Base-by-base conservation (phyloP, 2,329 filamentous ascomycete genomes). In the Xylariomycetidae sp. region DNA sequence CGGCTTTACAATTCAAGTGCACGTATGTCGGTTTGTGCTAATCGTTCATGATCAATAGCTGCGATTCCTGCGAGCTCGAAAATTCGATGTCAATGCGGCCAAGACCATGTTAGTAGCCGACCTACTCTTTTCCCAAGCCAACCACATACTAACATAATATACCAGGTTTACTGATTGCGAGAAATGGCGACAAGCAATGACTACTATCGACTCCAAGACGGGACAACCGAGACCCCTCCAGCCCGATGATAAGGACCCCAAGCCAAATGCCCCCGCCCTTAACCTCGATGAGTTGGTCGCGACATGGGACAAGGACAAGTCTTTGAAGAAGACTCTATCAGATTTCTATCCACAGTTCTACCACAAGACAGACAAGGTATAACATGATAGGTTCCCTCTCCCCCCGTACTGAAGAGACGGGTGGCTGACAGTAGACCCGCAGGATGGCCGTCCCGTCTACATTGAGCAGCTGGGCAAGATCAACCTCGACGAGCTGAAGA, bases 331-430 rank as follows among this genome's bases (percentile, higher is more conserved):
- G 35, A 62, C 90, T 58, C 77, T 98, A 38, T 86, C 86, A 64
- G 71, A 90, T 65, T 95, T 85, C 73, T 98, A 98, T 68, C 88
- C 88, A 30, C 92, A 98, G 68, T 98, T 92, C 72, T 98, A 98
- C 71, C 92, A 98, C 77, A 96, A 96, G 72, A 90, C 81, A 10
- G 87, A 92, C 66, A 88, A 88, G 67, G 80, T 82, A 61, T 20
- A 36, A 30, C 22, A 31, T 27, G n/a, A n/a, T n/a, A n/a, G n/a
- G n/a, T n/a, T n/a, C n/a, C n/a, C n/a, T n/a, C n/a, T n/a, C n/a
- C n/a, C n/a, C n/a, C n/a, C n/a, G n/a, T n/a, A n/a, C n/a, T n/a
- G n/a, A n/a, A n/a, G n/a, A n/a, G n/a, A n/a, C n/a, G n/a, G n/a
- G n/a, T n/a, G n/a, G n/a, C n/a, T n/a, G n/a, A n/a, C n/a, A n/a